Evolutionary conservation across 192 early-diverging fungal species (phyloP).

Genomic region (Chytriomyces hyalinus): DNA sequence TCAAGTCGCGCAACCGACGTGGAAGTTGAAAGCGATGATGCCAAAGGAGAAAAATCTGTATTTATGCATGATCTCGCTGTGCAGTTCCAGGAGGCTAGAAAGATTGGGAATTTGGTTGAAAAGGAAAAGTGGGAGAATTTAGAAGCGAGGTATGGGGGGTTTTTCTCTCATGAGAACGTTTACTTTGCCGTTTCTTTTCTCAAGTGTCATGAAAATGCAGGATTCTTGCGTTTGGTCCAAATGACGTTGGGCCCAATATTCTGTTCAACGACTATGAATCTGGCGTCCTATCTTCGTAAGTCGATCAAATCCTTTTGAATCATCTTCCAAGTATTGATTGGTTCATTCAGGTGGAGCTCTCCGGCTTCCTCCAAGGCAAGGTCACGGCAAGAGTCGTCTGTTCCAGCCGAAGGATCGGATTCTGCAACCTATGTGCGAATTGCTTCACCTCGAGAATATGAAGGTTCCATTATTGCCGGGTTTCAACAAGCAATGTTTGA

Average conservation of each 20-base stretch:
- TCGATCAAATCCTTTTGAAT: background rate
- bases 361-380: background rate
- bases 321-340: background rate
- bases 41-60: constrained; percentile 14
- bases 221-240: constrained; percentile 86
- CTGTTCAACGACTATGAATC: constrained; percentile 60
- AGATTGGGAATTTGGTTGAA: constrained; percentile 55
- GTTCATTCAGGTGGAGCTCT: constrained; percentile 10
- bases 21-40: constrained; percentile 29
- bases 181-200: background rate
- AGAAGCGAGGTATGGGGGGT: constrained; percentile 52
- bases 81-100: constrained; percentile 55
- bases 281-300: constrained; percentile 7
- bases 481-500: constrained; percentile 91
- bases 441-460: constrained; percentile 40
- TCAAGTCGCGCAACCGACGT: constrained; percentile 40
- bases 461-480: constrained; percentile 81
- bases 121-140: constrained; percentile 48
- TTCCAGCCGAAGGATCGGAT: background rate
- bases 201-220: constrained; percentile 27
- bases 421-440: background rate
- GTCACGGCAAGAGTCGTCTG: background rate
- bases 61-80: constrained; percentile 49
- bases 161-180: background rate
- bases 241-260: constrained; percentile 79